Percentiles rank a stretch among this genome's conserved stretches.
Evolutionary conservation across 2,329 filamentous ascomycete genomes (phyloP).

Genomic region (Capronia epimyces): DNA sequence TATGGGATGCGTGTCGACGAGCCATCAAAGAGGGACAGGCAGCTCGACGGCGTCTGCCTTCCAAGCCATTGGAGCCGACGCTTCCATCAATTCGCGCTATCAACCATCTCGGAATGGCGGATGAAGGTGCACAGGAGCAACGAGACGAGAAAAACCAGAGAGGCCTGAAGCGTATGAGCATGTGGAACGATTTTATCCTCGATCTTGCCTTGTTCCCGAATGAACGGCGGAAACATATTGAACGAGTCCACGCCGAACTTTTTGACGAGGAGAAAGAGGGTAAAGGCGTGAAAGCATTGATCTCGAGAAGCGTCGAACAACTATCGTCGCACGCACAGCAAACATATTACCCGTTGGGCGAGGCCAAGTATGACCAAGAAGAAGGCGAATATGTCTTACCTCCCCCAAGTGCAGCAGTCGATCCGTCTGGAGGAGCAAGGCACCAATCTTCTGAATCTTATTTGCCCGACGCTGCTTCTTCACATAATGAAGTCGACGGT

Average conservation of each 20-base stretch:
- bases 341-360: conserved; percentile 25
- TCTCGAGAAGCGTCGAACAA: conserved; percentile 1
- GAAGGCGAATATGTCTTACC: conserved; percentile 29
- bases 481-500: neutral
- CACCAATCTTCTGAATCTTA: neutral
- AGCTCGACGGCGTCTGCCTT: conserved; percentile 2
- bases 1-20: conserved; percentile 60
- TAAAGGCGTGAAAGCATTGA: conserved; percentile 1
- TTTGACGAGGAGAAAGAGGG: conserved; percentile 25
- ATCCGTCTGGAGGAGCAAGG: conserved; percentile 5
- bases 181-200: conserved; percentile 28
- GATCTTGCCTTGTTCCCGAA: conserved; percentile 28
- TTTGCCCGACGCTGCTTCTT: neutral
- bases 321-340: conserved; percentile 12
- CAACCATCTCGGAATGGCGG: conserved; percentile 8
- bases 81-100: conserved; percentile 13
- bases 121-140: neutral
- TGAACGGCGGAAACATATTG: conserved; percentile 26
- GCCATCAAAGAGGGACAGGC: conserved; percentile 30
- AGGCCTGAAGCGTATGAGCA: conserved; percentile 20
- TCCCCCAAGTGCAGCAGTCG: conserved; percentile 19
- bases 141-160: neutral
- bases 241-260: conserved; percentile 25
- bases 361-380: conserved; percentile 24
- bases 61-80: neutral